Conservation (phyloP, 176 grass and related monocot species). For the Raddia distichophylla region DNA sequence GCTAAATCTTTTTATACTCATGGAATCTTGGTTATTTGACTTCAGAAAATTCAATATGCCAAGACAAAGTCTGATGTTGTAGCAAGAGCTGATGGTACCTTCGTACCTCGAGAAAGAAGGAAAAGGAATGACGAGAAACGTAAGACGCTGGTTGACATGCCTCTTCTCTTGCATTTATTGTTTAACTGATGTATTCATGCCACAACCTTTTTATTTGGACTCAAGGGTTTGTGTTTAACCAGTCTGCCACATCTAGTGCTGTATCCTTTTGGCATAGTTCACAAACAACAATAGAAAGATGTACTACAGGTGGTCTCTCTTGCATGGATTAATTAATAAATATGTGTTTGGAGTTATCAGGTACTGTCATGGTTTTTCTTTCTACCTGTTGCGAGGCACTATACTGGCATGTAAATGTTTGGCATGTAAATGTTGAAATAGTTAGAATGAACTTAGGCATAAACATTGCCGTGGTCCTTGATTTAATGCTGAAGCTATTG, state of each 20-base stretch:
- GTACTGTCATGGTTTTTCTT: not conserved
- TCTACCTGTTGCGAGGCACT: slow-evolving; percentile 12
- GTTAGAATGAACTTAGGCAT: not conserved
- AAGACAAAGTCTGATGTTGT: slow-evolving; percentile 96
- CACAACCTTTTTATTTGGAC: not conserved
- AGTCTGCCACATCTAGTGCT: not conserved
- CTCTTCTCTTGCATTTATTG: not conserved
- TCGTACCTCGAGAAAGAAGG: slow-evolving; percentile 85
- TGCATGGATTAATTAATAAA: slow-evolving; percentile 34
- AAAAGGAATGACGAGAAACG: slow-evolving; percentile 83
- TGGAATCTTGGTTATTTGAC: slow-evolving; percentile 41
- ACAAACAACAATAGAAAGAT: not conserved
- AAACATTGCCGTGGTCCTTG: not conserved
- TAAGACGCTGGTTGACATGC: slow-evolving; percentile 38
- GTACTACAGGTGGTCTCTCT: not conserved
- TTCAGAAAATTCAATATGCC: slow-evolving; percentile 98
- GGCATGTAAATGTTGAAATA: slow-evolving; percentile 1
- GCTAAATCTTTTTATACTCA: slow-evolving; percentile 13
- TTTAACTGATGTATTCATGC: slow-evolving; percentile 9
- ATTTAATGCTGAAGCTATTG: slow-evolving; percentile 14
- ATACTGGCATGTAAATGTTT: not conserved
- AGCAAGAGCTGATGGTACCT: slow-evolving; percentile 89
- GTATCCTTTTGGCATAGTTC: not conserved
- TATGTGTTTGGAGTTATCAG: not conserved
- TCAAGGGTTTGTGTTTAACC: not conserved